These are phyloP conservation scores for Arabidopsis thaliana DNA, from an alignment of 345 rosid species.

Conservation along the genomic window TAIR10.1 NC_003074.8:21417501-21418000, in stretches of 20 bases:
- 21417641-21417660: slow-evolving; percentile 78
- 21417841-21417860: slow-evolving; percentile 33
- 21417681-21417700: slow-evolving; percentile 88
- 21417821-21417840: slow-evolving; percentile 31
- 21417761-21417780: slow-evolving; percentile 49
- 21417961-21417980: neutral
- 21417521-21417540: slow-evolving; percentile 48
- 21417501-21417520: slow-evolving; percentile 95
- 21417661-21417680: slow-evolving; percentile 76
- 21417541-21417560: neutral
- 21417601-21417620: neutral
- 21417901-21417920: neutral
- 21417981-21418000: neutral
- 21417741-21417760: slow-evolving; percentile 97
- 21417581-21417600: neutral
- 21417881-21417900: slow-evolving; percentile 23
- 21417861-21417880: slow-evolving; percentile 22
- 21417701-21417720: slow-evolving; percentile 82
- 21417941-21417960: neutral
- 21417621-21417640: slow-evolving; percentile 80
- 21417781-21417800: slow-evolving; percentile 31
- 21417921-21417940: neutral
- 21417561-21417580: slow-evolving; percentile 7
- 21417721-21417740: slow-evolving; percentile 78
- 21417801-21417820: slow-evolving; percentile 29